Percentiles rank a stretch among this genome's conserved stretches.
Conservation (phyloP, 2,329 filamentous ascomycete genomes). For the Pseudogymnoascus sp. region DNA sequence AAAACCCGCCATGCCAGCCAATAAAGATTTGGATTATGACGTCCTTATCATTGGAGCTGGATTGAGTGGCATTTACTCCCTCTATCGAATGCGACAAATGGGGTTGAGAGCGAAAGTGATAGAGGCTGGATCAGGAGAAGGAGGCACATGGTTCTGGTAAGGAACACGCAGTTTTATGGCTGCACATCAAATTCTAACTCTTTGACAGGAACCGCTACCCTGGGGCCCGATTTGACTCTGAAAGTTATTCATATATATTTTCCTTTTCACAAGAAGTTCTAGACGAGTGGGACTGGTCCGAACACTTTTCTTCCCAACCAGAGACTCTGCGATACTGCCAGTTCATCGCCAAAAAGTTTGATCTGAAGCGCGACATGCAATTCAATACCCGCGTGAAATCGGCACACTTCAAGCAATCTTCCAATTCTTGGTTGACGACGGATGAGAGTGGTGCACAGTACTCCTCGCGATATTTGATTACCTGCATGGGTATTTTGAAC, state of each 20-base stretch:
- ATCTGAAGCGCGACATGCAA: slow-evolving; percentile 33
- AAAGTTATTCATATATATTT: slow-evolving; percentile 35
- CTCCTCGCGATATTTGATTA: slow-evolving; percentile 10
- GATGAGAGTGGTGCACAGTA: slow-evolving; percentile 18
- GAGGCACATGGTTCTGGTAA: slow-evolving; percentile 39
- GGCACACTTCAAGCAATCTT: slow-evolving; percentile 31
- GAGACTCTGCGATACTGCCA: slow-evolving; percentile 38
- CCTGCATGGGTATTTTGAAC: slow-evolving; percentile 8
- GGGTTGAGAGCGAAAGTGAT: slow-evolving; percentile 30
- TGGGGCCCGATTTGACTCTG: slow-evolving; percentile 37
- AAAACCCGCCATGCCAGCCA: not conserved
- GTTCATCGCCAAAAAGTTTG: slow-evolving; percentile 35
- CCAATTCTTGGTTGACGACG: slow-evolving; percentile 31
- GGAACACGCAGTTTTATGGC: not conserved
- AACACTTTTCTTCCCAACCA: slow-evolving; percentile 31
- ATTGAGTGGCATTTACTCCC: slow-evolving; percentile 33
- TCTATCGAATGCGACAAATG: slow-evolving; percentile 34
- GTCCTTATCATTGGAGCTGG: slow-evolving; percentile 34
- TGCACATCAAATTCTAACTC: not conserved
- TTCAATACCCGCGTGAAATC: slow-evolving; percentile 33
- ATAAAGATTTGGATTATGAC: slow-evolving; percentile 21
- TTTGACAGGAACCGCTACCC: slow-evolving; percentile 31
- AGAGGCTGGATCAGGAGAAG: slow-evolving; percentile 34
- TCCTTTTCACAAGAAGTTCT: slow-evolving; percentile 31
- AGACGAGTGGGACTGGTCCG: slow-evolving; percentile 36